Evolutionary conservation across 768 basidiomycete genomes (phyloP), one percentile per base, ranked within the genome.

Genomic region (Mycena kentingensis): DNA sequence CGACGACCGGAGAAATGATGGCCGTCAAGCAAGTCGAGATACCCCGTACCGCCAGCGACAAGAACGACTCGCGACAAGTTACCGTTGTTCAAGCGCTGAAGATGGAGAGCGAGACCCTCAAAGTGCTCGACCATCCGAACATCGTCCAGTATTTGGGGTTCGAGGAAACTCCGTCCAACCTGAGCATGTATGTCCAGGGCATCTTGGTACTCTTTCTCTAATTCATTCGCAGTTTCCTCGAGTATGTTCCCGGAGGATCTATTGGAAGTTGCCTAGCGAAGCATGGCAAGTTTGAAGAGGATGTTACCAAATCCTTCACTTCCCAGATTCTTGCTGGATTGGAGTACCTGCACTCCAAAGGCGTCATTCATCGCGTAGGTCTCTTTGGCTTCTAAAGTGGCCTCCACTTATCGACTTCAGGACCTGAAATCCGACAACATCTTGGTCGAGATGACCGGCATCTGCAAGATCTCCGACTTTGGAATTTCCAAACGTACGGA

Each of bases 11-110:
- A 51, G 95, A 98, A 71, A 96, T 98, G 92, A 94, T 98, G 63
- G 97, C 97, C 16, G 97, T 99, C 58, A 99, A 99, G 71, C 97
- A 98, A 71, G 97, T 99, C 41, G 97, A 98, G 68, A 82, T 95
- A 52, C 96, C 97, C 2, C 83, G 84, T 45, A 95, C 93, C 7
- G 84, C 85, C 16, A 93, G 90, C 63, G 97, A 99, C 72, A 90
- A 88, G 69, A 88, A 84, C 58, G 94, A 98, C 69, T 78, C 82
- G 16, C 82, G 94, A 27, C 94, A 96, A 62, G 75, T 81, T 49
- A 83, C 82, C 25, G 86, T 95, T 56, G 90, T 99, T 53, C 88
- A 94, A 61, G 94, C 95, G 1, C 73, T 98, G 57, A 93, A 96
- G 69, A 78, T 90, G 63, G 97, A 98, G 76, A 97, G 93, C 65